Conservation (phyloP, 768 basidiomycete species). For the Boletus tomentosulus region DNA sequence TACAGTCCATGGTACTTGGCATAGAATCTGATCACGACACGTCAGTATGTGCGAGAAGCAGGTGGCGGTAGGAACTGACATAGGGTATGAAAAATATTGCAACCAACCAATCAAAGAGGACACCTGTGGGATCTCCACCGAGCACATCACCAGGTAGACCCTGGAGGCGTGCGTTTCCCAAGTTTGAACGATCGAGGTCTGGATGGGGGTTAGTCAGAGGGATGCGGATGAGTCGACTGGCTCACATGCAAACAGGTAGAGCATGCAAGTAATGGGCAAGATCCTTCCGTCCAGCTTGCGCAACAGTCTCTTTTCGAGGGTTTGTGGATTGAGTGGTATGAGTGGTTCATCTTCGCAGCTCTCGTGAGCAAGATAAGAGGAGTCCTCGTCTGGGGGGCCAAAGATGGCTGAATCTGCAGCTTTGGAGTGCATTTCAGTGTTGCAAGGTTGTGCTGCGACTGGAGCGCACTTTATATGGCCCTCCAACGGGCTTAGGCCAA, state of each 20-base stretch:
- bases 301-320: slow-evolving; percentile 51
- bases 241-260: slow-evolving; percentile 76
- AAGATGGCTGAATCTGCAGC: slow-evolving; percentile 1
- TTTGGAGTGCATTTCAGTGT: slow-evolving; percentile 17
- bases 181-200: slow-evolving; percentile 70
- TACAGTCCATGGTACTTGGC: slow-evolving; percentile 65
- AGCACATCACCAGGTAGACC: slow-evolving; percentile 63
- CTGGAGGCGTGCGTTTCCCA: slow-evolving; percentile 77
- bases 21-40: slow-evolving; percentile 48
- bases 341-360: slow-evolving; percentile 17
- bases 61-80: slow-evolving; percentile 34
- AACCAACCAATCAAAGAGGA: slow-evolving; percentile 74
- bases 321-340: slow-evolving; percentile 12
- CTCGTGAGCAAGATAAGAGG: not conserved
- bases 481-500: not conserved
- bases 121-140: slow-evolving; percentile 62
- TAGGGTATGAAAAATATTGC: slow-evolving; percentile 80
- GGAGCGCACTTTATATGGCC: not conserved
- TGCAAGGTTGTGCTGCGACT: not conserved
- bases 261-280: slow-evolving; percentile 65
- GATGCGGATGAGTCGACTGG: not conserved
- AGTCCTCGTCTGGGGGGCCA: slow-evolving; percentile 4
- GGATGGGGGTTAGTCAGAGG: not conserved
- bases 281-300: slow-evolving; percentile 66
- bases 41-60: not conserved